phyloP scores from a whole-genome alignment of 306 rosid genomes.

The Acmispon strigosus region DNA sequence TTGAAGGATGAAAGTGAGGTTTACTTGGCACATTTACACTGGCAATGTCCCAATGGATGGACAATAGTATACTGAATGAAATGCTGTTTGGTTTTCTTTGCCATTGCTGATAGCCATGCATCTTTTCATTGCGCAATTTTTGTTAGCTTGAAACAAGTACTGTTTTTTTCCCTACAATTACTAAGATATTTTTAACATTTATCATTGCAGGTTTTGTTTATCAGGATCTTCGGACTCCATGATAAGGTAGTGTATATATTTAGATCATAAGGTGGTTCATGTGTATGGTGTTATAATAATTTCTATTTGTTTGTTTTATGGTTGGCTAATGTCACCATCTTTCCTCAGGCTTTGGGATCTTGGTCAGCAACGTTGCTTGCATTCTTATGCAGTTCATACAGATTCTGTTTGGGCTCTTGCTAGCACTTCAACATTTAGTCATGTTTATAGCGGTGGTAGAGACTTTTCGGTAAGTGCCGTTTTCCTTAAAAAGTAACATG shows the following conservation, averaged over 20 bases:
- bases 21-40: not conserved
- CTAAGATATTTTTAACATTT: slow-evolving; percentile 11
- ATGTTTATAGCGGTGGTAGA: slow-evolving; percentile 98
- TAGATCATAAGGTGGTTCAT: too few species aligned
- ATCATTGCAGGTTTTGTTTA: slow-evolving; percentile 70
- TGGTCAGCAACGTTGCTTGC: slow-evolving; percentile 96
- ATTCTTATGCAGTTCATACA: slow-evolving; percentile 97
- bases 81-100: slow-evolving; percentile 2
- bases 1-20: not conserved
- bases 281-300: not conserved
- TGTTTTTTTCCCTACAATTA: not conserved
- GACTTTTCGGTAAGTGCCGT: slow-evolving; percentile 84
- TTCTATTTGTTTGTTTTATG: slow-evolving; percentile 3
- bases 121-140: not conserved
- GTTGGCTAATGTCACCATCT: slow-evolving; percentile 20
- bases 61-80: not conserved
- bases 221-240: slow-evolving; percentile 99
- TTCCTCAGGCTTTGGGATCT: slow-evolving; percentile 92
- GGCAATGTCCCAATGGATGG: not conserved
- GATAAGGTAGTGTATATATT: slow-evolving; percentile 63
- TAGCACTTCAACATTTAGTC: slow-evolving; percentile 88
- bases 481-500: slow-evolving; percentile 13
- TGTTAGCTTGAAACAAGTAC: not conserved
- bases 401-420: slow-evolving; percentile 99
- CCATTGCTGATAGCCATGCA: not conserved